These are phyloP conservation scores for Xylaria acuta DNA, from an alignment of 495 filamentous ascomycete genomes.

Conservation along the genomic window DNA sequence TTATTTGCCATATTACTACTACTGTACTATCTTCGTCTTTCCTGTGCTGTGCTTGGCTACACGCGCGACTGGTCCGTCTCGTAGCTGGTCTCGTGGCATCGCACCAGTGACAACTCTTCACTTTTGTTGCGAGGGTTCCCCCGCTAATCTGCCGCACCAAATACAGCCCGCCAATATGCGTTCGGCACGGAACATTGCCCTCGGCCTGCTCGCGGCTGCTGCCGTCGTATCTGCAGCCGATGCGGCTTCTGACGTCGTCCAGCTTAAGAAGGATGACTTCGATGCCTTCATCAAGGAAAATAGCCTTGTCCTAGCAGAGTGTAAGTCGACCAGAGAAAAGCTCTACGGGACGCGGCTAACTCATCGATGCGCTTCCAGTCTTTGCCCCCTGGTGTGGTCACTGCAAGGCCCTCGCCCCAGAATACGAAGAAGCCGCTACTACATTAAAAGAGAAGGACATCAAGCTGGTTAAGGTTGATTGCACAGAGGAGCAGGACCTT, in stretches of 20 bases:
- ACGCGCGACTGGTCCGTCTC: constrained; percentile 1
- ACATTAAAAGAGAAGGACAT: constrained; percentile 96
- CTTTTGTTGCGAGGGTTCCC: background rate
- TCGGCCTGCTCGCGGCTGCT: constrained; percentile 67
- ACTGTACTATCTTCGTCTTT: constrained; percentile 4
- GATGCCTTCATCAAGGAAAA: constrained; percentile 82
- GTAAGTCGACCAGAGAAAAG: constrained; percentile 52
- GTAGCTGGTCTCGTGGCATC: constrained; percentile 5
- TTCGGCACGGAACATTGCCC: constrained; percentile 54
- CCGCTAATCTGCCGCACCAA: constrained; percentile 26
- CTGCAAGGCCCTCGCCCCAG: constrained; percentile 84
- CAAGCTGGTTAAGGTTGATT: constrained; percentile 91
- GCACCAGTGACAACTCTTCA: background rate
- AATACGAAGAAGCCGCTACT: constrained; percentile 91
- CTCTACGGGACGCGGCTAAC: constrained; percentile 20
- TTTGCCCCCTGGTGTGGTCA: constrained; percentile 80
- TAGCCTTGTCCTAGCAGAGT: constrained; percentile 81
- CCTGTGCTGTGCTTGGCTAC: background rate
- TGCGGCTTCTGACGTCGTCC: constrained; percentile 74
- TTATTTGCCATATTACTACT: background rate
- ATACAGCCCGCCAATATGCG: constrained; percentile 56
- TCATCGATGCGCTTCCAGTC: constrained; percentile 49
- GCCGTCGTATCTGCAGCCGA: constrained; percentile 64
- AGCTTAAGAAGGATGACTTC: constrained; percentile 86
- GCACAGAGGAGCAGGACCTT: constrained; percentile 90